Conservation (phyloP, 257 asterid genomes). For the Solanum commersonii region DNA sequence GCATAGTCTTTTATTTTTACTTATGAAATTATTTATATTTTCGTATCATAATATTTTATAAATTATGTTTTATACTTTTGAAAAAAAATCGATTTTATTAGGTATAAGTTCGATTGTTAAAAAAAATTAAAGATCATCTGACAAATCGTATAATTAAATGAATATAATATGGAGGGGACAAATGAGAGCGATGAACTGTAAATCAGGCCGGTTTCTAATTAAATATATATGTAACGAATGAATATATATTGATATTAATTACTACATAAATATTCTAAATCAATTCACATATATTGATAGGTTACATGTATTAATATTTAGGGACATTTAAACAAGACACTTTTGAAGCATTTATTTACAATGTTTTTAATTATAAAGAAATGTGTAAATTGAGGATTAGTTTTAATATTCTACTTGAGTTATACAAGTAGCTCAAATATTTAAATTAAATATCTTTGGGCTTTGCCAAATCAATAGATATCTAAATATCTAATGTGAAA, state of each 20-base stretch:
- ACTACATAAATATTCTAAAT: background rate
- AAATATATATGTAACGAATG: background rate
- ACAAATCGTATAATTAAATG: background rate
- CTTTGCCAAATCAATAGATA: background rate
- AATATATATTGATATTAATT: background rate
- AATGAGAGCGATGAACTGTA: background rate
- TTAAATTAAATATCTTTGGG: background rate
- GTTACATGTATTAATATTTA: background rate
- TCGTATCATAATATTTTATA: background rate
- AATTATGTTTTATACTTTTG: background rate
- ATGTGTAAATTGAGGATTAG: background rate
- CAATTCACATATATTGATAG: background rate
- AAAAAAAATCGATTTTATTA: too few species aligned
- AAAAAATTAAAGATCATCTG: too few species aligned
- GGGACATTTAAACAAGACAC: background rate
- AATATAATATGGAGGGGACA: background rate
- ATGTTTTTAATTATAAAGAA: background rate
- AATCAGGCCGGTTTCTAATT: background rate
- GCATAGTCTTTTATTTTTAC: background rate
- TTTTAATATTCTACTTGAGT: background rate
- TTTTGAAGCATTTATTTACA: background rate
- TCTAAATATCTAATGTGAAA: too few species aligned
- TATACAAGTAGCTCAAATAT: background rate
- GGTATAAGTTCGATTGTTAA: too few species aligned
- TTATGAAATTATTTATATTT: accelerated